Base-by-base conservation (phyloP, 2,329 filamentous ascomycete genomes). In the Lasiodiplodia hormozganensis region DNA sequence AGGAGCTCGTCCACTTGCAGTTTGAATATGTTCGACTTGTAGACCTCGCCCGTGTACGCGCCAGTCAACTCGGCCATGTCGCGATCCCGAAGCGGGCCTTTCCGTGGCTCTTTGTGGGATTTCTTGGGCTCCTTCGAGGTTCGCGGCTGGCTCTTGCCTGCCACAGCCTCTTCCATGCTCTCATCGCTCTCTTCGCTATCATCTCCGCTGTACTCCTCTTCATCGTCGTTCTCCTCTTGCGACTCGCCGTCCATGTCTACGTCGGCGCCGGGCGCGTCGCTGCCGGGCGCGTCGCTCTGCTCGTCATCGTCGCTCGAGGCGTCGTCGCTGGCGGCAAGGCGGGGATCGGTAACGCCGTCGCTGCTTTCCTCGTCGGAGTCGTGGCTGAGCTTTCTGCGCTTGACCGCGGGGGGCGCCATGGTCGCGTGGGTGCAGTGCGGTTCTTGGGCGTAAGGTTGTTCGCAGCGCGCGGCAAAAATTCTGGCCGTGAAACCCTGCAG, bases 11-110 rank as follows among this genome's bases (percentile, higher is more conserved):
- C 87, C 40, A 90, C 82, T 75, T 92, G 89, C 11, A 91, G 78
- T 75, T 90, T 90, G 80, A 92, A 90, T 68, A 90, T 81, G 75
- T 85, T 89, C 53, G 88, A 89, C 74, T 89, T 89, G 81, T 87
- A 90, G n/a, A 85, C 82, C 58, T 86, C 86, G 38, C 82, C 83
- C 23, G 79, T 80, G 74, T 84, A 86, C 31, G 81, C 77, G 64
- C 80, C 81, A 23, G 67, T 66, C 49, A 65, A 49, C 25, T 47
- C 72, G 67, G 47, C 74, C 74, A 60, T 71, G 71, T 70, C 72
- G 38, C 62, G 25, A 64, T 68, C 38, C 23, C 56, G 58, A 49
- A 58, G 51, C 40, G 60, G 40, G 25, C 31, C 47, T 36, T 66
- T 60, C 38, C 68, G 62, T 23, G n/a, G 21, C 18, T 67, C 62